Percentiles rank a stretch among this genome's conserved stretches.
phyloP scores from a whole-genome alignment of 2,329 filamentous ascomycete genomes.

The Teratosphaeria pseudoeucalypti region DNA sequence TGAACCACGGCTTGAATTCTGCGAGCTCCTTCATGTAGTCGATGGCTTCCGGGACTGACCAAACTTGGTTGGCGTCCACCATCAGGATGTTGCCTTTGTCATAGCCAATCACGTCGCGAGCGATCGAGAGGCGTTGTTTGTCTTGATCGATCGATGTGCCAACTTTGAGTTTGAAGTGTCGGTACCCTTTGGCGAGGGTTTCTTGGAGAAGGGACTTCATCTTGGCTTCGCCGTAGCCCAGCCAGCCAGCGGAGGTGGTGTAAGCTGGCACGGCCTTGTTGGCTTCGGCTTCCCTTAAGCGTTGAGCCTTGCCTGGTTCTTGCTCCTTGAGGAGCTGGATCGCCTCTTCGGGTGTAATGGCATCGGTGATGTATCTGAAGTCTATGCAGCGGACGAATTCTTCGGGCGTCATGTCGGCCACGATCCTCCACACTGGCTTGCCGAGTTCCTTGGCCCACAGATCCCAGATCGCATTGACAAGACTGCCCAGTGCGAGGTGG shows the following conservation, averaged over 20 bases:
- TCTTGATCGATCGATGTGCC: constrained; percentile 64
- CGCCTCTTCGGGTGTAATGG: constrained; percentile 78
- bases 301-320: constrained; percentile 57
- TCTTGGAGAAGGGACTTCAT: constrained; percentile 65
- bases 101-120: constrained; percentile 69
- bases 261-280: constrained; percentile 77
- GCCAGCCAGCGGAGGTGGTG: constrained; percentile 81
- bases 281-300: constrained; percentile 62
- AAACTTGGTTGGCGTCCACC: constrained; percentile 85
- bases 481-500: constrained; percentile 77
- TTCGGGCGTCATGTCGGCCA: constrained; percentile 81
- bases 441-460: constrained; percentile 81
- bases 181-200: constrained; percentile 69
- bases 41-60: constrained; percentile 83
- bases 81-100: constrained; percentile 77
- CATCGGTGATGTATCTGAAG: constrained; percentile 90
- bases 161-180: constrained; percentile 85
- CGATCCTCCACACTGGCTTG: constrained; percentile 84
- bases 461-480: constrained; percentile 84
- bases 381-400: constrained; percentile 83
- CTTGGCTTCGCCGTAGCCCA: constrained; percentile 83
- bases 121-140: constrained; percentile 58
- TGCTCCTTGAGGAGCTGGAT: constrained; percentile 57
- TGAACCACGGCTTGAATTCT: constrained; percentile 85
- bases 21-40: constrained; percentile 72